Evolutionary conservation across 345 rosid genomes (phyloP).

Genomic region (Anacardium occidentale): DNA sequence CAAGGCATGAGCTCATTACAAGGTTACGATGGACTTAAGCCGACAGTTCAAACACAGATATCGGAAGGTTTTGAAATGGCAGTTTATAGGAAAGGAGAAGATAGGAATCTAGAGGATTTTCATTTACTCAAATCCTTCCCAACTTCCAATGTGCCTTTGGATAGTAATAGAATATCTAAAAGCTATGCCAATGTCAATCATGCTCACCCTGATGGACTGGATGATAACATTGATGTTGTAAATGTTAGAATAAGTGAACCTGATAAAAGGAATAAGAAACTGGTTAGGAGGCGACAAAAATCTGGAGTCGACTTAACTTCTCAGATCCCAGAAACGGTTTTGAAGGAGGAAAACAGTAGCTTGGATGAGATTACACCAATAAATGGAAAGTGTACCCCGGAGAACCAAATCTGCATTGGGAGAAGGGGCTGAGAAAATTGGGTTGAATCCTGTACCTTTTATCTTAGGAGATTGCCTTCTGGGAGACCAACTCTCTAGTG

Average conservation of each 20-base stretch:
- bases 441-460: slow-evolving; percentile 25
- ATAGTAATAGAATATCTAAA: slow-evolving; percentile 53
- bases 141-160: slow-evolving; percentile 34
- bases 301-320: slow-evolving; percentile 48
- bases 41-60: slow-evolving; percentile 33
- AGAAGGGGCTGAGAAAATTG: slow-evolving; percentile 34
- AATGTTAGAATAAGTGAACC: slow-evolving; percentile 31
- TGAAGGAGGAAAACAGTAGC: slow-evolving; percentile 56
- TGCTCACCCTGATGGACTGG: slow-evolving; percentile 45
- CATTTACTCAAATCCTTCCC: slow-evolving; percentile 37
- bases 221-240: slow-evolving; percentile 13
- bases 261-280: slow-evolving; percentile 42
- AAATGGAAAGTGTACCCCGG: slow-evolving; percentile 65
- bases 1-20: slow-evolving; percentile 81
- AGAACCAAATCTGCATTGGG: slow-evolving; percentile 52
- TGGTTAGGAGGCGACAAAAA: slow-evolving; percentile 63
- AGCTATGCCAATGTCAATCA: slow-evolving; percentile 50
- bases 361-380: slow-evolving; percentile 40
- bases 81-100: slow-evolving; percentile 35
- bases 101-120: slow-evolving; percentile 32
- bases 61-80: slow-evolving; percentile 60
- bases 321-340: slow-evolving; percentile 48
- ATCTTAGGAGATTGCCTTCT: slow-evolving; percentile 32
- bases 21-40: slow-evolving; percentile 67
- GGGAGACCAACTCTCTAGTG: slow-evolving; percentile 36